A percentile compares a stretch with the other conserved stretches of the same genome.
Evolutionary conservation across 345 rosid genomes (phyloP).

Genomic region (Trapa bicornis): DNA sequence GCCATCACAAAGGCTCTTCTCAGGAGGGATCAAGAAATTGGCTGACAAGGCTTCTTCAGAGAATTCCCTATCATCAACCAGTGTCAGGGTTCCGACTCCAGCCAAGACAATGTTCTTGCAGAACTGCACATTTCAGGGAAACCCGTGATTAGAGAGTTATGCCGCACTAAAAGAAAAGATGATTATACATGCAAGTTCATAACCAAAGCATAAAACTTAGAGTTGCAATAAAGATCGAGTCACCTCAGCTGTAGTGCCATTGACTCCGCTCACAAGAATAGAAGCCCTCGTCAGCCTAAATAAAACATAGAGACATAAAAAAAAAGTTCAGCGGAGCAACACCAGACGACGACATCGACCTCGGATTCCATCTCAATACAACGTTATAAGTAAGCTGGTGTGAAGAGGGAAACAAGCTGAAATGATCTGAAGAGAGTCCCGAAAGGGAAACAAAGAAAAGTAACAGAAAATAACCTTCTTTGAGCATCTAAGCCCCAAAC

Average conservation of each 20-base stretch:
- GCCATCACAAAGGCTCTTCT: constrained; percentile 36
- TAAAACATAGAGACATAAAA: constrained; percentile 12
- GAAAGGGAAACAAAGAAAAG: neutral
- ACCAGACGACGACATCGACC: neutral
- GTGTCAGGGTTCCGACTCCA: constrained; percentile 81
- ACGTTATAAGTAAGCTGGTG: neutral
- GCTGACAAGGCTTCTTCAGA: constrained; percentile 52
- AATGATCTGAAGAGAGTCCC: no score
- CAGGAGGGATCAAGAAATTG: constrained; percentile 64
- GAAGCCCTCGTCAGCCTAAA: constrained; percentile 71
- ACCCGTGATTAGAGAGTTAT: neutral
- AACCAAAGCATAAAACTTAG: neutral
- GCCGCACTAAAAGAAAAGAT: neutral
- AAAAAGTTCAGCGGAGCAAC: constrained; percentile 4
- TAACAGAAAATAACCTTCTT: constrained; percentile 39
- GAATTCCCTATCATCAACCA: constrained; percentile 63
- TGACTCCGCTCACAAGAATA: constrained; percentile 66
- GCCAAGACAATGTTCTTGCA: constrained; percentile 95
- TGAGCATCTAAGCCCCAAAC: constrained; percentile 99
- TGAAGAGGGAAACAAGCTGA: no score
- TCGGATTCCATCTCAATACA: no score
- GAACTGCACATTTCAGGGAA: constrained; percentile 29
- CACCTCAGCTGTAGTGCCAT: constrained; percentile 88
- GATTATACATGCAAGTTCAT: neutral
- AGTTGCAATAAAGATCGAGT: no score